phyloP scores from a whole-genome alignment of 208 protist species.

The Wallacemonas sp. region DNA sequence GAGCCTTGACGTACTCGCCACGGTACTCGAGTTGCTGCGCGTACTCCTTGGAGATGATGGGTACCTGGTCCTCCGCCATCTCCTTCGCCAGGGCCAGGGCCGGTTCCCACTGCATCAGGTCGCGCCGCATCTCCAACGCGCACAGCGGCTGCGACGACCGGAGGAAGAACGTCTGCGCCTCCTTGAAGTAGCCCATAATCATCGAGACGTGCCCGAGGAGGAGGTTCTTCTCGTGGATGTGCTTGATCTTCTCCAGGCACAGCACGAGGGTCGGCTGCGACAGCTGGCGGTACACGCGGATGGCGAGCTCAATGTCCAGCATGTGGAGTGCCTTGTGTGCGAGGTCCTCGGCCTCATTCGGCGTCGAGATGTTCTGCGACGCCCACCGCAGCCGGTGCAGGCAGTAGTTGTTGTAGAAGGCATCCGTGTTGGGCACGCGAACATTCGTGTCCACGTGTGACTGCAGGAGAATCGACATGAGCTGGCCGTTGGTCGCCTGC shows the following conservation, averaged over 20 bases:
- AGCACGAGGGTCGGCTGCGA: slow-evolving; percentile 93
- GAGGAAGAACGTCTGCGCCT: slow-evolving; percentile 93
- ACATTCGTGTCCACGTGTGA: slow-evolving; percentile 70
- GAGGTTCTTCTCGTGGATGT: slow-evolving; percentile 94
- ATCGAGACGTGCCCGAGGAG: slow-evolving; percentile 95
- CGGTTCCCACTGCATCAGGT: slow-evolving; percentile 97
- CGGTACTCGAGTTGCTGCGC: slow-evolving; percentile 96
- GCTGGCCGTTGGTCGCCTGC: slow-evolving; percentile 68
- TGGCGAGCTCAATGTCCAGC: slow-evolving; percentile 94
- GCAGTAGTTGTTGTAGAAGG: slow-evolving; percentile 91
- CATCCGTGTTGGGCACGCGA: slow-evolving; percentile 54
- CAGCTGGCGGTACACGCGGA: slow-evolving; percentile 92
- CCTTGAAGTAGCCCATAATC: slow-evolving; percentile 93
- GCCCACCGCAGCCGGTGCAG: slow-evolving; percentile 92
- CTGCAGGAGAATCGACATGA: slow-evolving; percentile 68
- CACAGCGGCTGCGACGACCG: slow-evolving; percentile 88
- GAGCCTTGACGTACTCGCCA: slow-evolving; percentile 90
- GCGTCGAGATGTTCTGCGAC: slow-evolving; percentile 85
- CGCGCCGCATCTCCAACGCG: slow-evolving; percentile 96
- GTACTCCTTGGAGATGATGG: slow-evolving; percentile 93
- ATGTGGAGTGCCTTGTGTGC: slow-evolving; percentile 90
- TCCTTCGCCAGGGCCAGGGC: slow-evolving; percentile 92
- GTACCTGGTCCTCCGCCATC: slow-evolving; percentile 89
- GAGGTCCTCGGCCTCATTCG: slow-evolving; percentile 84
- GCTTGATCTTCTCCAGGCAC: slow-evolving; percentile 88